These are phyloP conservation scores for Echinochloa phyllopogon DNA, from an alignment of 176 grass and related monocot genomes.

Conservation along the genomic window DNA sequence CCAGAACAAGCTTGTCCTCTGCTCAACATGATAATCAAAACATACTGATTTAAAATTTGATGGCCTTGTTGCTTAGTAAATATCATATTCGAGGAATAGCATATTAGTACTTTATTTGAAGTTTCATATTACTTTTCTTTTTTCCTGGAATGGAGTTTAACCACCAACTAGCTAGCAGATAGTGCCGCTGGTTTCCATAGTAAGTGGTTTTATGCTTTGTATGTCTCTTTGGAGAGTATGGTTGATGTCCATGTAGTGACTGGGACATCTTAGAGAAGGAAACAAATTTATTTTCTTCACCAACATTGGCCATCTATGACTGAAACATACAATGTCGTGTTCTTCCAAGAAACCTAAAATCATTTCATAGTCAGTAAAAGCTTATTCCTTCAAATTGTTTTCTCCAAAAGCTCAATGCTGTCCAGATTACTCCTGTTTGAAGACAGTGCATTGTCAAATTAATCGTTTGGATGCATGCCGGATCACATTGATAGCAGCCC, in stretches of 20 bases:
- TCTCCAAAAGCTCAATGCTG: not conserved
- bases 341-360: not conserved
- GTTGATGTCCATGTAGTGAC: not conserved
- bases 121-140: not conserved
- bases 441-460: not conserved
- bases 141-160: slow-evolving; percentile 1
- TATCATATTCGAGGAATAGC: not conserved
- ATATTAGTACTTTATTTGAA: slow-evolving; percentile 18
- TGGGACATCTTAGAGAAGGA: not conserved
- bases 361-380: not conserved
- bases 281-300: slow-evolving; percentile 15
- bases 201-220: not conserved
- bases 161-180: not conserved
- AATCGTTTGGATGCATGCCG: not conserved
- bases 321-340: not conserved
- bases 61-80: slow-evolving; percentile 1
- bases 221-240: not conserved
- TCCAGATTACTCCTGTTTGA: not conserved
- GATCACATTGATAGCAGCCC: not conserved
- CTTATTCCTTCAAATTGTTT: not conserved
- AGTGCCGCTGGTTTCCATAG: not conserved
- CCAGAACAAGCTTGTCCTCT: not conserved
- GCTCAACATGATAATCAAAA: not conserved
- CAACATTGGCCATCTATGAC: not conserved
- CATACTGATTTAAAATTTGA: not conserved